These are phyloP conservation scores for Eremothecium cymbalariae DNA, from an alignment of 1,139 yeast species.

Conservation along the genomic window DNA sequence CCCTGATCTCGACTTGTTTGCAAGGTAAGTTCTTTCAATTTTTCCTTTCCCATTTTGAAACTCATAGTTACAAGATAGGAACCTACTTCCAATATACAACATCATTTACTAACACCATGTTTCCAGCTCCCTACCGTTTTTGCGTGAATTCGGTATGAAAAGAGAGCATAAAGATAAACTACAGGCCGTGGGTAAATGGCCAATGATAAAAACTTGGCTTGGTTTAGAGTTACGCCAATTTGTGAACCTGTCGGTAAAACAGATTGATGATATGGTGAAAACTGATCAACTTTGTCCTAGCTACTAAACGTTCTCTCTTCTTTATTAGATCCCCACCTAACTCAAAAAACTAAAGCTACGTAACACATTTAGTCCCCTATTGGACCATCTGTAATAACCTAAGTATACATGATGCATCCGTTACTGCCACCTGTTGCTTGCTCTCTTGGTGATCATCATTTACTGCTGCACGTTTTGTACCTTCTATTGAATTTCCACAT, in stretches of 20 bases:
- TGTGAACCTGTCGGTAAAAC: slow-evolving; percentile 62
- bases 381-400: too few species aligned
- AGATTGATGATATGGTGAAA: slow-evolving; percentile 46
- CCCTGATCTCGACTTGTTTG: slow-evolving; percentile 86
- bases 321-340: too few species aligned
- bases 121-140: slow-evolving; percentile 72
- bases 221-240: slow-evolving; percentile 85
- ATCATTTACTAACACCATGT: slow-evolving; percentile 29
- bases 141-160: slow-evolving; percentile 66
- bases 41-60: slow-evolving; percentile 52
- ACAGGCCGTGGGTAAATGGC: slow-evolving; percentile 51
- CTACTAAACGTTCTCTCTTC: too few species aligned
- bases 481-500: too few species aligned
- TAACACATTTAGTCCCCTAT: too few species aligned
- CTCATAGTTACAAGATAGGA: slow-evolving; percentile 2
- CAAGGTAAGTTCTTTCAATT: slow-evolving; percentile 73
- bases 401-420: too few species aligned
- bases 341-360: too few species aligned
- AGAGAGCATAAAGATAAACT: slow-evolving; percentile 57
- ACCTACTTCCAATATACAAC: slow-evolving; percentile 1
- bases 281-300: slow-evolving; percentile 58
- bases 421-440: too few species aligned
- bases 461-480: too few species aligned
- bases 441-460: too few species aligned
- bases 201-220: slow-evolving; percentile 87